Base-by-base conservation (phyloP, 192 early-diverging fungal genomes). In the Coemansia interrupta region DNA sequence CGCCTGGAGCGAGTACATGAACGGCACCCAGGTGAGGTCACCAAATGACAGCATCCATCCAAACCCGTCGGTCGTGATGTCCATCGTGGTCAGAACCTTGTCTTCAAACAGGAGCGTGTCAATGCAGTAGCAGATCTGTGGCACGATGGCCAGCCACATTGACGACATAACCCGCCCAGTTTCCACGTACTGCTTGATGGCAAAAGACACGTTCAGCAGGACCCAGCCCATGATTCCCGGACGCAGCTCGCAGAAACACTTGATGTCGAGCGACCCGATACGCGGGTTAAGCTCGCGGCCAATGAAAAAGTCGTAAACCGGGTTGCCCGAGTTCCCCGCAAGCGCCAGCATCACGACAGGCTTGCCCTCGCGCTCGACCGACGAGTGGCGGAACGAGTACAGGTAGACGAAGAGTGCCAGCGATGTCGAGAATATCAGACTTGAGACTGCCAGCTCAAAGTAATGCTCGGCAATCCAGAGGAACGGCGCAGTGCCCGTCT, bases 31-130 rank as follows among this genome's bases (percentile, higher is more conserved):
- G 15, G 86, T 85, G 39, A 94, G 70, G 38, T 90, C 80, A 49
- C 87, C 88, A 67, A 88, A 88, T 22, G 84, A 83, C 44, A 91
- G 82, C 90, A 91, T 90, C 68, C 84, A 93, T 9, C 96, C 96
- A 71, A 98, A 96, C 8, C 96, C 96, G 67, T 98, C 96, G 6
- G 90, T 94, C 17, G 88, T 92, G n/a, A 98, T 91, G 58, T 98
- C 94, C 92, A 96, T 96, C 5, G 94, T 98, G 15, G 96, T 95
- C 72, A 98, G 64, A 18, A 98, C 90, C 12, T 90, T 85, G 17
- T 78, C 46, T 64, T 85, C 80, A 45, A 70, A 80, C 51, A 81
- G 17, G 32, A 94, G 68, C 4, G 92, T 86, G 73, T 98, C 96
- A 26, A 92, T 58, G 40, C 90, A 87, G 74, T 98, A 98, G 63